Evolutionary conservation across 2,329 filamentous ascomycete species (phyloP), one percentile per base, ranked within the genome.

Genomic region (Stemphylium lycopersici): DNA sequence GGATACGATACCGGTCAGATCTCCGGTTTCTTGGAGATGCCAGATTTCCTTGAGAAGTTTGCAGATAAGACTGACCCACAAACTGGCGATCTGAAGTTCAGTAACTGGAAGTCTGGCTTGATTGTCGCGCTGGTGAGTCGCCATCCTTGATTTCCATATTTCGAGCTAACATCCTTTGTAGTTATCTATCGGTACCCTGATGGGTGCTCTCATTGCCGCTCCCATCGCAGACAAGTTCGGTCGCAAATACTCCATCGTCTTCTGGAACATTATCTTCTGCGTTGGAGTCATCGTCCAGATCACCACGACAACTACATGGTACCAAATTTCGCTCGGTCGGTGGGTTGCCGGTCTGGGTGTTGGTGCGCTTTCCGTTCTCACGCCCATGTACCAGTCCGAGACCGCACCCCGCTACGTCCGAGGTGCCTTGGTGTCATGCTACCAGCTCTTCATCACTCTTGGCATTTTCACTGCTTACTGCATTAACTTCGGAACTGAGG

Each of bases 181-280:
- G 68, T 80, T 91, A 13, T 91, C 87, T 0, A 87, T 87, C 18
- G 89, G 89, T 26, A 91, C 89, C 6, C 90, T 92, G 70, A 85
- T 91, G 56, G 89, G 90, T 24, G 84, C 88, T 5, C 78, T 92
- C 2, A 73, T 77, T 24, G 76, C 77, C 26, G 79, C 85, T 8
- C 84, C 83, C 22, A 75, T 89, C 34, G 83, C 86, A 33, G 87
- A 89, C 56, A 75, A 75, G 3, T 78, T 89, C 41, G 87, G 87
- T 20, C 84, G 87, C 12, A 82, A 83, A 29, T 75, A 83, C 33
- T 84, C 84, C 15, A 89, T 90, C 61, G 83, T 84, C n/a, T 74
- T 79, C 45, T 84, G 85, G 58, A 83, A 85, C 50, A 78, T 88
- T 55, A 84, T 87, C 71, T 85, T 87, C 64, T 85, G 82, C 59